Evolutionary conservation across 2,329 filamentous ascomycete genomes (phyloP), one percentile per base, ranked within the genome.

Genomic region (Fusarium sambucinum): DNA sequence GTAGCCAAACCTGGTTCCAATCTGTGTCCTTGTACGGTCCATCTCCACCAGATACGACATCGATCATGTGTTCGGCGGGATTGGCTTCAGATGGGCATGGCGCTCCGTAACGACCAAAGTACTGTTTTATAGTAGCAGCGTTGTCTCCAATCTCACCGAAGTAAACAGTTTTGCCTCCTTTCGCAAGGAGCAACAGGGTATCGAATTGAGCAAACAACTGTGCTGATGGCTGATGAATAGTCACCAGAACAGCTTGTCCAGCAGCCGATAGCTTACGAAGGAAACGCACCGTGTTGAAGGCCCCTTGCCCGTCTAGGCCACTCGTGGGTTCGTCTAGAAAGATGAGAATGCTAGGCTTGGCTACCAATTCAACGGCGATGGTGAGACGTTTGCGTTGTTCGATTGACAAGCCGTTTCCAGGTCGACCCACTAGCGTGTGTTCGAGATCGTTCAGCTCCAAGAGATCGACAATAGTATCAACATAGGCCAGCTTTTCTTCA

Each of bases 391-490:
- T 38, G 19, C 35, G 35, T 0, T 38, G 35, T 38, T 38, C 35
- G 13, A 38, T 38, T 3, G 35, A 38, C 0, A 38, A 14, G 2
- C 35, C 35, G 6, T 38, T 38, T 21, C 35, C 35, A 21, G 35
- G 35, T 19, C 35, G 35, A 9, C 35, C 35, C 2, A 38, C 35
- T 0, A 38, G 35, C 6, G 35, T 38, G 3, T 38, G 79, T 5
- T 79, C 80, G 1, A 85, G 73, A n/a, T 83, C 80, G 38, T 81
- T 77, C 5, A 86, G 75, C 57, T 85, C 84, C 0, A 86, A 69
- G 0, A 85, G 78, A 70, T 92, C 90, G 72, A 96, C 92, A 29
- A 95, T 90, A 59, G 92, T 90, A 51, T 93, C 86, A 6, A 94
- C 92, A 66, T 94, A 95, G 2, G 85, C 86, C 1, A 93, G 78